Conservation (phyloP, 306 rosid genomes). For the Senna tora region DNA sequence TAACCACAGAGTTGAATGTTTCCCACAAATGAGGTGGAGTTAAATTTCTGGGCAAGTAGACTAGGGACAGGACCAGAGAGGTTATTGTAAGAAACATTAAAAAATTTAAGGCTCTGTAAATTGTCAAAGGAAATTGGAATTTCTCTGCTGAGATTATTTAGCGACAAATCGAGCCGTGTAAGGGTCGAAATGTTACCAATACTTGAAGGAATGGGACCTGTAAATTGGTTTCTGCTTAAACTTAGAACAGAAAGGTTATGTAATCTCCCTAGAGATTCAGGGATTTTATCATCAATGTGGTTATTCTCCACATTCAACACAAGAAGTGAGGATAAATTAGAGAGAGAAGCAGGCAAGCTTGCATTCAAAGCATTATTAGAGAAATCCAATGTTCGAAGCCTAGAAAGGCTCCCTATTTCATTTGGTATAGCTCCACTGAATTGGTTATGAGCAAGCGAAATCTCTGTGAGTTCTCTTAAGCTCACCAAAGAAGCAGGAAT, state of each 20-base stretch:
- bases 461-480: slow-evolving; percentile 49
- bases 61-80: slow-evolving; percentile 83
- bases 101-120: slow-evolving; percentile 50
- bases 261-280: slow-evolving; percentile 53
- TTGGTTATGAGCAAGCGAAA: slow-evolving; percentile 57
- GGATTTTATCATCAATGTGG: slow-evolving; percentile 51
- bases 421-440: slow-evolving; percentile 56
- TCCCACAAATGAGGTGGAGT: slow-evolving; percentile 74
- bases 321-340: slow-evolving; percentile 52
- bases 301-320: slow-evolving; percentile 53
- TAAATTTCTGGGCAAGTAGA: slow-evolving; percentile 58
- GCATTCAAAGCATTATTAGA: slow-evolving; percentile 62
- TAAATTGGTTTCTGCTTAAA: slow-evolving; percentile 59
- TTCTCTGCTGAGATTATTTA: slow-evolving; percentile 68
- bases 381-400: slow-evolving; percentile 55
- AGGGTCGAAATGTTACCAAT: slow-evolving; percentile 68
- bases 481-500: slow-evolving; percentile 64
- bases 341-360: slow-evolving; percentile 49
- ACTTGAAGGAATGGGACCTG: slow-evolving; percentile 63
- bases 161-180: slow-evolving; percentile 70
- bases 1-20: slow-evolving; percentile 80
- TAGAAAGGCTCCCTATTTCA: slow-evolving; percentile 60
- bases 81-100: slow-evolving; percentile 78
- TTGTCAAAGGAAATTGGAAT: slow-evolving; percentile 63
- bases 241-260: slow-evolving; percentile 63